Evolutionary conservation across 148 eudicot genomes (phyloP).

Genomic region (Dysphania ambrosioides): DNA sequence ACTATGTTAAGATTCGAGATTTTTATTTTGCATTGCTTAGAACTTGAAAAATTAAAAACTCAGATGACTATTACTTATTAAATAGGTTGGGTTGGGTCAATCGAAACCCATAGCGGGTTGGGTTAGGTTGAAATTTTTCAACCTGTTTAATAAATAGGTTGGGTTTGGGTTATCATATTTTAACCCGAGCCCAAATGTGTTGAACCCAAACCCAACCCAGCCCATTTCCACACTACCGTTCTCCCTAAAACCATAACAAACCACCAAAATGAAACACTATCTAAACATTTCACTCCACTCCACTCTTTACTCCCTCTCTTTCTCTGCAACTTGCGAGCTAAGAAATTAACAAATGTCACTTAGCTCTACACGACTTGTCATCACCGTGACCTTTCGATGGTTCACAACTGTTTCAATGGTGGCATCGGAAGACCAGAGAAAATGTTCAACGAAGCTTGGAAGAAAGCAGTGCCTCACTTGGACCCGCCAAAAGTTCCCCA

Average conservation of each 20-base stretch:
- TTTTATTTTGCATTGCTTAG: no score
- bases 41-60: no score
- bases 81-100: no score
- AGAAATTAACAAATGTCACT: slow-evolving; percentile 54
- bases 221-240: background rate
- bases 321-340: slow-evolving; percentile 40
- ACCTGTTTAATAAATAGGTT: no score
- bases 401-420: slow-evolving; percentile 39
- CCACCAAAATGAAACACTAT: background rate
- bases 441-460: slow-evolving; percentile 58
- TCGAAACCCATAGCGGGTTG: no score
- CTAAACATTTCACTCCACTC: background rate
- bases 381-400: slow-evolving; percentile 31
- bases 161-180: no score
- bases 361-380: slow-evolving; percentile 28
- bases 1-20: no score
- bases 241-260: slow-evolving; percentile 4
- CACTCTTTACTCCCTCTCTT: background rate
- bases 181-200: no score
- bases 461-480: slow-evolving; percentile 39
- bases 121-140: no score
- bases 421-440: slow-evolving; percentile 14
- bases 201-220: no score
- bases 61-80: no score
- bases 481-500: slow-evolving; percentile 61